Conservation (phyloP, 2,329 filamentous ascomycete genomes). For the Fusarium sp. region DNA sequence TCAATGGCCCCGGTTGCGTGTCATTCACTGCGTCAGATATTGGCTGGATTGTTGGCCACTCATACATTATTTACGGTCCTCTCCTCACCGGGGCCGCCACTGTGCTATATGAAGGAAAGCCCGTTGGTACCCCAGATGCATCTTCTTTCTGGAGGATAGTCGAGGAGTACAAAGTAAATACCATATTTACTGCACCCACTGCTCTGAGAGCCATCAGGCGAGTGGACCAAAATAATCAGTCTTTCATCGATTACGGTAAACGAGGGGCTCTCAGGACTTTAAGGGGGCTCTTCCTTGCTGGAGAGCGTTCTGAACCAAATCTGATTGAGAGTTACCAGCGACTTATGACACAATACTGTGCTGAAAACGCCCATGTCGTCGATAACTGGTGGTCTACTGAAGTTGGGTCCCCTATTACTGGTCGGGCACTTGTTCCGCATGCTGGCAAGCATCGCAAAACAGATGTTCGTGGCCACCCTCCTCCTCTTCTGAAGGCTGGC, state of each 20-base stretch:
- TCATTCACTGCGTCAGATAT: constrained; percentile 83
- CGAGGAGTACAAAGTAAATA: constrained; percentile 86
- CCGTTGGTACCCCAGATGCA: constrained; percentile 87
- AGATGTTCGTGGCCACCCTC: constrained; percentile 54
- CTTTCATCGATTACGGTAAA: constrained; percentile 73
- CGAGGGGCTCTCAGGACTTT: constrained; percentile 79
- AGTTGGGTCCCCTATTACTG: constrained; percentile 70
- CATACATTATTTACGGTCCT: constrained; percentile 90
- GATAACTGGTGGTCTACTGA: constrained; percentile 75
- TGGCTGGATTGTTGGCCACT: constrained; percentile 79
- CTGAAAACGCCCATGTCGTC: constrained; percentile 67
- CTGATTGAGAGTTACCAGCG: constrained; percentile 86
- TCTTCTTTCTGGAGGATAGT: constrained; percentile 90
- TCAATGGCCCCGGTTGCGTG: constrained; percentile 87
- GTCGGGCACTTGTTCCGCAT: constrained; percentile 67
- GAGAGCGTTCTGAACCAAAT: constrained; percentile 88
- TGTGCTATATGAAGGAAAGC: constrained; percentile 94
- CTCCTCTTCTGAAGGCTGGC: constrained; percentile 78
- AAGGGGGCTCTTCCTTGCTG: constrained; percentile 84
- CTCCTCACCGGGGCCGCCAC: constrained; percentile 88
- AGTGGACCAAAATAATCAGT: constrained; percentile 81
- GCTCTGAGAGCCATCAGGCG: constrained; percentile 88
- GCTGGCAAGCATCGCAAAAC: constrained; percentile 67
- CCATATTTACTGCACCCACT: constrained; percentile 87
- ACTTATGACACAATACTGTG: constrained; percentile 75